A percentile compares a stretch with the other conserved stretches of the same genome.
Evolutionary conservation across 768 basidiomycete species (phyloP).

Genomic region (Tulasnella sp.): DNA sequence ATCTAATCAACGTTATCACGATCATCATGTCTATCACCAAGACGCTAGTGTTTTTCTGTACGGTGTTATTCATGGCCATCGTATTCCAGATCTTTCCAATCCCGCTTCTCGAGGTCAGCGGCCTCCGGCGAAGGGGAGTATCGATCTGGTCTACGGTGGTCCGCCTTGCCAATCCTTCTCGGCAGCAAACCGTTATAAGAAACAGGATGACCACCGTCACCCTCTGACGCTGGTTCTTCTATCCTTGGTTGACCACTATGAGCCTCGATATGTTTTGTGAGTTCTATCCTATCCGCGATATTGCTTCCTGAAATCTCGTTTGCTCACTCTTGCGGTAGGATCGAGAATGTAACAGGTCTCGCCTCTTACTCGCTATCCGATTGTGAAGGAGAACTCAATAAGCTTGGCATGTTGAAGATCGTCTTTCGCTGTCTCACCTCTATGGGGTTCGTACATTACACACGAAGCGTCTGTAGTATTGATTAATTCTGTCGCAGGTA

Average conservation of each 20-base stretch:
- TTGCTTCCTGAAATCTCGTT: neutral
- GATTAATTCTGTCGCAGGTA: slow-evolving; percentile 23
- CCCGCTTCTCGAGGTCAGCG: too few species aligned
- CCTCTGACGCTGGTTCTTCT: slow-evolving; percentile 40
- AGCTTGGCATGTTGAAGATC: slow-evolving; percentile 66
- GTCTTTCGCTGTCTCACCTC: slow-evolving; percentile 48
- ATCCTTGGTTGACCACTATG: slow-evolving; percentile 37
- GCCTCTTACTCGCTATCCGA: slow-evolving; percentile 31
- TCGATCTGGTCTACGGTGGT: slow-evolving; percentile 57
- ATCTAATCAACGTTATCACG: slow-evolving; percentile 40
- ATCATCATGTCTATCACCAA: slow-evolving; percentile 49
- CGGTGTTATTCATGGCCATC: slow-evolving; percentile 27
- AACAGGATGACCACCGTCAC: slow-evolving; percentile 40
- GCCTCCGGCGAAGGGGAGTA: slow-evolving; percentile 37
- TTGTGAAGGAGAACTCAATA: slow-evolving; percentile 48
- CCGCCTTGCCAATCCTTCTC: slow-evolving; percentile 80
- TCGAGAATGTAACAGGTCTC: slow-evolving; percentile 6
- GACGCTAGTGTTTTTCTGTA: slow-evolving; percentile 54
- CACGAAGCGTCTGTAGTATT: neutral
- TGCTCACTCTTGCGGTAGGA: neutral
- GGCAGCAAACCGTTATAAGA: slow-evolving; percentile 55
- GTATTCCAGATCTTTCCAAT: neutral
- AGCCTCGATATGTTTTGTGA: slow-evolving; percentile 19
- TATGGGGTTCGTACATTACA: slow-evolving; percentile 42
- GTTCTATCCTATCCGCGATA: neutral